phyloP scores from a whole-genome alignment of 1,284 basidiomycete species.

The Cutaneotrichosporon sp. region DNA sequence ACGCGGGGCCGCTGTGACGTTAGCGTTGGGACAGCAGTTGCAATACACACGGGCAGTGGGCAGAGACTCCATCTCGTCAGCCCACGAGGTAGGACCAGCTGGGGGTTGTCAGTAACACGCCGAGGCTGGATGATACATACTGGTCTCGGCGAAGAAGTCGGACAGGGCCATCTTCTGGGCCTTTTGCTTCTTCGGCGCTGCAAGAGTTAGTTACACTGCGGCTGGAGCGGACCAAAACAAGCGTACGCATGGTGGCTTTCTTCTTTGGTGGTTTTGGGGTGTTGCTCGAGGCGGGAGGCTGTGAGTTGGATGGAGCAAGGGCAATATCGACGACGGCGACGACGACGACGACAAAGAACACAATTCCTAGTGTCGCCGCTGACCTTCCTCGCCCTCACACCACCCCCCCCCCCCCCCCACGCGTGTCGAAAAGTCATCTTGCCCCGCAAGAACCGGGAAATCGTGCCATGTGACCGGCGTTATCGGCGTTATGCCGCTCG shows the following conservation, averaged over 20 bases:
- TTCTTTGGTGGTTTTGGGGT: not conserved
- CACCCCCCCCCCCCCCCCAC: no score
- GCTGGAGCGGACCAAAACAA: no score
- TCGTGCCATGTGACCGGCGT: no score
- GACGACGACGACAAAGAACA: no score
- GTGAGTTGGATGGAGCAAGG: not conserved
- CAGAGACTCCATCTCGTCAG: constrained; percentile 17
- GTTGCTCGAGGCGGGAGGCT: not conserved
- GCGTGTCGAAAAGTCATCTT: no score
- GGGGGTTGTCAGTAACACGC: not conserved
- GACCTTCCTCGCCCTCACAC: no score
- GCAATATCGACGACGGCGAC: not conserved
- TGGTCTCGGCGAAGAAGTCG: constrained; percentile 83
- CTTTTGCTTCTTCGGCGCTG: constrained; percentile 61
- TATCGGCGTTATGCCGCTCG: no score
- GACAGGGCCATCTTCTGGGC: constrained; percentile 82
- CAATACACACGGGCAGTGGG: constrained; percentile 13
- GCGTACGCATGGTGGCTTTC: constrained; percentile 6
- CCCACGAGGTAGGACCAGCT: constrained; percentile 3
- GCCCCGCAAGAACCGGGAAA: no score
- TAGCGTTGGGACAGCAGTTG: constrained; percentile 8
- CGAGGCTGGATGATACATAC: constrained; percentile 33
- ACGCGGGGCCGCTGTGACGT: constrained; percentile 45
- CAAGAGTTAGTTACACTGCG: not conserved
- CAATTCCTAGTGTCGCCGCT: no score